phyloP scores from a whole-genome alignment of 352 stramenopile genomes.

The Globisporangium splendens region DNA sequence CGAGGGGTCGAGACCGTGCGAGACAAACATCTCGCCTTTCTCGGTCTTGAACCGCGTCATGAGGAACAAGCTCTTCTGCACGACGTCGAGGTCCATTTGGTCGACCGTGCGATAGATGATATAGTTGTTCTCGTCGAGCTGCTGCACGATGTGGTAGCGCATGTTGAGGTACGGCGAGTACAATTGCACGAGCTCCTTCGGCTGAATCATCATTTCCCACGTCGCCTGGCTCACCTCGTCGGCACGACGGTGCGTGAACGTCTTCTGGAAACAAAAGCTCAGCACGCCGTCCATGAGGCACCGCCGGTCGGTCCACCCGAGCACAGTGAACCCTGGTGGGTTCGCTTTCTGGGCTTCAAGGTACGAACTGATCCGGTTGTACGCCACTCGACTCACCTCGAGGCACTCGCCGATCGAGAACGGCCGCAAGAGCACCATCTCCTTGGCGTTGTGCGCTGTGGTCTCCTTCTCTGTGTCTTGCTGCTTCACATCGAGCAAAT shows the following conservation, averaged over 20 bases:
- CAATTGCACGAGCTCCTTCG: slow-evolving; percentile 22
- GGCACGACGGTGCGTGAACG: slow-evolving; percentile 24
- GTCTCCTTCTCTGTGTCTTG: slow-evolving; percentile 17
- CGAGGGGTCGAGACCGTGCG: slow-evolving; percentile 28
- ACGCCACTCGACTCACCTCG: slow-evolving; percentile 34
- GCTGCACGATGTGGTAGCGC: slow-evolving; percentile 28
- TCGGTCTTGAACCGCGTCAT: slow-evolving; percentile 48
- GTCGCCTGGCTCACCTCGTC: slow-evolving; percentile 24
- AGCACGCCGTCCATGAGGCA: slow-evolving; percentile 21
- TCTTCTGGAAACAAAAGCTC: slow-evolving; percentile 42
- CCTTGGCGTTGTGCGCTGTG: slow-evolving; percentile 16
- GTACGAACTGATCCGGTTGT: slow-evolving; percentile 29
- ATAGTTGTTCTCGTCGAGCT: slow-evolving; percentile 38
- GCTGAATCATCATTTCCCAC: slow-evolving; percentile 28
- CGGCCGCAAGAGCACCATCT: slow-evolving; percentile 32
- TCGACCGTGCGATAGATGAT: slow-evolving; percentile 39
- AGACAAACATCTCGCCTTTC: slow-evolving; percentile 32
- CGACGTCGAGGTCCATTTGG: slow-evolving; percentile 33
- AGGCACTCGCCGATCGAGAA: slow-evolving; percentile 44
- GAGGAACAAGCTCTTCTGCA: slow-evolving; percentile 40
- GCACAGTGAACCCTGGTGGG: slow-evolving; percentile 24
- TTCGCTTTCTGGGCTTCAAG: slow-evolving; percentile 34
- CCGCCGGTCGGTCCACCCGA: slow-evolving; percentile 42
- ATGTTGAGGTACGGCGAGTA: slow-evolving; percentile 47
- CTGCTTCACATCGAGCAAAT: slow-evolving; percentile 35